A percentile compares a stretch with the other conserved stretches of the same genome.
Evolutionary conservation across 2,329 filamentous ascomycete species (phyloP).

Genomic region (Diplocarpon rosae): DNA sequence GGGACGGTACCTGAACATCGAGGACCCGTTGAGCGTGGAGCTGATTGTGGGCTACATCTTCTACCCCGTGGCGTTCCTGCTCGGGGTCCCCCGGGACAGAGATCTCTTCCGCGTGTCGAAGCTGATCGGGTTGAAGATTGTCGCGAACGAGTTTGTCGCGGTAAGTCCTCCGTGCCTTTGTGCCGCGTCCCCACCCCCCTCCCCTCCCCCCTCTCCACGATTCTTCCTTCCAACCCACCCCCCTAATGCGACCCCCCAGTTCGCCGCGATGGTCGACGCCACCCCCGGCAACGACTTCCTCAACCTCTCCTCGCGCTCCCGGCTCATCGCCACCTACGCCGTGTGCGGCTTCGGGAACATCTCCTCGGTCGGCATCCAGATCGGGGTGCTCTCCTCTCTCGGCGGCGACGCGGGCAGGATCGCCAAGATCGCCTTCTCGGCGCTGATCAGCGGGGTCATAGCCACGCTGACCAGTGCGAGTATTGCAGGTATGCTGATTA

Average conservation of each 20-base stretch:
- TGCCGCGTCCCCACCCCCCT: no score
- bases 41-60: slow-evolving; percentile 67
- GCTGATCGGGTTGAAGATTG: slow-evolving; percentile 75
- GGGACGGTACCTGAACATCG: slow-evolving; percentile 67
- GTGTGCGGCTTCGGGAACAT: slow-evolving; percentile 81
- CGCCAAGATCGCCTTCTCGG: slow-evolving; percentile 62
- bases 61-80: slow-evolving; percentile 69
- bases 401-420: slow-evolving; percentile 66
- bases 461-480: slow-evolving; percentile 69
- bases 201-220: no score
- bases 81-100: slow-evolving; percentile 58
- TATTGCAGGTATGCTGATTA: slow-evolving; percentile 66
- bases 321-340: slow-evolving; percentile 76
- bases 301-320: slow-evolving; percentile 55
- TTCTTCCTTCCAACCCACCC: no score
- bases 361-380: slow-evolving; percentile 78
- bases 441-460: slow-evolving; percentile 66
- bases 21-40: slow-evolving; percentile 61
- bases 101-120: slow-evolving; percentile 61
- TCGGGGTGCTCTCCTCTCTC: slow-evolving; percentile 75
- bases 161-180: slow-evolving; percentile 16
- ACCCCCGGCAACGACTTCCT: slow-evolving; percentile 36
- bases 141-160: slow-evolving; percentile 41
- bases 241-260: slow-evolving; percentile 2
- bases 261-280: background rate